phyloP scores from a whole-genome alignment of 2,329 filamentous ascomycete species.

The Calonectria pseudoturangicola region DNA sequence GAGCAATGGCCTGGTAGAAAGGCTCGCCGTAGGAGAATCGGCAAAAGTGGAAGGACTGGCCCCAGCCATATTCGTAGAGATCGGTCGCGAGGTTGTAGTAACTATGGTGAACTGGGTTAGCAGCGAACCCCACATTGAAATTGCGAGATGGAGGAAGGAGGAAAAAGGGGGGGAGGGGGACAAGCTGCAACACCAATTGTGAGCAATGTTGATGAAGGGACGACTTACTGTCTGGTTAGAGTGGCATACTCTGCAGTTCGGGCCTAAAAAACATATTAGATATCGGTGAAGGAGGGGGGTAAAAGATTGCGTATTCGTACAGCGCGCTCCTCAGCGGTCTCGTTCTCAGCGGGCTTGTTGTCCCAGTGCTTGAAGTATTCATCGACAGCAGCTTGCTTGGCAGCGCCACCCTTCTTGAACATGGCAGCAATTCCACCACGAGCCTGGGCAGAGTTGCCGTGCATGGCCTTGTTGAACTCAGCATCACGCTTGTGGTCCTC shows the following conservation, averaged over 20 bases:
- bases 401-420: constrained; percentile 84
- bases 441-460: constrained; percentile 81
- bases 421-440: constrained; percentile 87
- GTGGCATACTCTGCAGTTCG: constrained; percentile 93
- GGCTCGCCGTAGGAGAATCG: constrained; percentile 90
- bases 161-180: not conserved
- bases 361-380: constrained; percentile 99
- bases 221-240: constrained; percentile 88
- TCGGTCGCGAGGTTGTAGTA: constrained; percentile 99
- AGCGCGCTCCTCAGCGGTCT: constrained; percentile 89
- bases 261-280: constrained; percentile 69
- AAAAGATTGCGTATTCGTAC: constrained; percentile 66
- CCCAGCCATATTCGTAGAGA: constrained; percentile 97
- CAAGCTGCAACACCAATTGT: constrained; percentile 12
- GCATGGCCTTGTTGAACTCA: constrained; percentile 91
- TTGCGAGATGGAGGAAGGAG: not conserved
- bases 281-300: constrained; percentile 41
- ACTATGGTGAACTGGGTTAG: constrained; percentile 64
- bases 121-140: constrained; percentile 5
- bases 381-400: constrained; percentile 88
- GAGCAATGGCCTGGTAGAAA: constrained; percentile 93
- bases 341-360: constrained; percentile 84
- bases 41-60: constrained; percentile 97
- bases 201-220: constrained; percentile 6
- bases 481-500: constrained; percentile 92